phyloP scores from a whole-genome alignment of 2,329 filamentous ascomycete species.

The Penicillium concentricum region DNA sequence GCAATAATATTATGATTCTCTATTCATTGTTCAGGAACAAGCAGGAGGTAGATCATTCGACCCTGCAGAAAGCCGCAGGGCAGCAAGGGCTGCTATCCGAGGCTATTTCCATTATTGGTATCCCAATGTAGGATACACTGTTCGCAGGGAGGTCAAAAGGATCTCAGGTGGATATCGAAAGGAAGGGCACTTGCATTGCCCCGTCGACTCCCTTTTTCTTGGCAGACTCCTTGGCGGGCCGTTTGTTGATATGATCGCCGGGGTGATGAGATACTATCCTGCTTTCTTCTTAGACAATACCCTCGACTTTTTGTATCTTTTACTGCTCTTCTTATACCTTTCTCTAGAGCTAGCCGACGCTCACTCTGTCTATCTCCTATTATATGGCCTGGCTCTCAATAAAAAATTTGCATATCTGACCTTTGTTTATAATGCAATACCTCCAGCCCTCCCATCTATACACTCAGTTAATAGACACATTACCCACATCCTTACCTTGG shows the following conservation, averaged over 20 bases:
- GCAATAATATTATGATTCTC: background rate
- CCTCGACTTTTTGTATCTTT: background rate
- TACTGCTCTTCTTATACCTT: background rate
- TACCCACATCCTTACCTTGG: constrained; percentile 9
- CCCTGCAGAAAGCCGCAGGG: constrained; percentile 3
- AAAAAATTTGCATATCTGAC: background rate
- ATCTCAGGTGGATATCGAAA: background rate
- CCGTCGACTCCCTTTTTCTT: background rate
- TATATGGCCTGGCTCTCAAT: background rate
- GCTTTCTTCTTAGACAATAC: too few relatives aligned
- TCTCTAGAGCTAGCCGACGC: background rate
- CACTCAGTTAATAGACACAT: constrained; percentile 19
- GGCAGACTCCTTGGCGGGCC: background rate
- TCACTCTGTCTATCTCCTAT: background rate
- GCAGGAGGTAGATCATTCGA: background rate
- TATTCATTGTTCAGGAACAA: background rate
- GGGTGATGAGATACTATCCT: too few relatives aligned
- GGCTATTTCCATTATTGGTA: background rate
- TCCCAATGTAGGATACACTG: background rate
- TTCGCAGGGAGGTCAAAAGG: background rate
- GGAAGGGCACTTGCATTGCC: background rate
- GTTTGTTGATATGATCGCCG: background rate
- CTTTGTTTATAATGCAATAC: constrained; percentile 1
- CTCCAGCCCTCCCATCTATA: constrained; percentile 15
- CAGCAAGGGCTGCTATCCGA: constrained; percentile 1